Conservation (phyloP, 2,329 filamentous ascomycete species). For the Thermochaetoides dissita region DNA sequence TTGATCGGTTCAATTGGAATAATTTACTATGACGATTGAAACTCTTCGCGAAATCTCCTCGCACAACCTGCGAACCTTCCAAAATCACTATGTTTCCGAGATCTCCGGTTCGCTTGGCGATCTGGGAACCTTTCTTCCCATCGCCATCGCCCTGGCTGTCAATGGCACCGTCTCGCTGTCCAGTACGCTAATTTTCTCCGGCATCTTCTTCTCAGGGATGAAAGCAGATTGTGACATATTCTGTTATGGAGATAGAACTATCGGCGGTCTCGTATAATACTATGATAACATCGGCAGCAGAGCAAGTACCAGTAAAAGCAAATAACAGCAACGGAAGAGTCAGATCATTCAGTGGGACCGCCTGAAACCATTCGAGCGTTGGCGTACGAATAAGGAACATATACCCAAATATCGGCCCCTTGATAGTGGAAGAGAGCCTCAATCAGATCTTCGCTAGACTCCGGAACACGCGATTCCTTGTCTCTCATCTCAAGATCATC, state of each 20-base stretch:
- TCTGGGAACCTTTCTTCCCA: constrained; percentile 74
- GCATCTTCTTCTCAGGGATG: constrained; percentile 38
- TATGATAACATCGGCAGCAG: background rate
- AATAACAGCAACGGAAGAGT: background rate
- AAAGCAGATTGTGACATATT: background rate
- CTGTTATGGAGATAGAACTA: background rate
- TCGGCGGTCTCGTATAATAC: background rate
- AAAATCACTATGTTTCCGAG: constrained; percentile 44
- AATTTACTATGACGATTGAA: background rate
- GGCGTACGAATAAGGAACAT: background rate
- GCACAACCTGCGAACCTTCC: constrained; percentile 36
- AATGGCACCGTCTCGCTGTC: constrained; percentile 68
- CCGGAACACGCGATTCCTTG: background rate
- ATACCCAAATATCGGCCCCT: background rate
- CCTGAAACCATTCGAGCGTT: background rate
- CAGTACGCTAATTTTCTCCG: constrained; percentile 76
- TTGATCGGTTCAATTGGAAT: constrained; percentile 5
- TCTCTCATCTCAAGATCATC: background rate
- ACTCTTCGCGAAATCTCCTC: background rate
- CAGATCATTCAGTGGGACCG: background rate
- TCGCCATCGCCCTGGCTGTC: constrained; percentile 73
- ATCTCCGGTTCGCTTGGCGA: constrained; percentile 81
- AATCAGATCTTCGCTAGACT: background rate
- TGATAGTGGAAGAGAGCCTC: background rate
- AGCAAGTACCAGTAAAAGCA: background rate